phyloP scores from a whole-genome alignment of 768 basidiomycete species.

The Hysterangium stoloniferum region DNA sequence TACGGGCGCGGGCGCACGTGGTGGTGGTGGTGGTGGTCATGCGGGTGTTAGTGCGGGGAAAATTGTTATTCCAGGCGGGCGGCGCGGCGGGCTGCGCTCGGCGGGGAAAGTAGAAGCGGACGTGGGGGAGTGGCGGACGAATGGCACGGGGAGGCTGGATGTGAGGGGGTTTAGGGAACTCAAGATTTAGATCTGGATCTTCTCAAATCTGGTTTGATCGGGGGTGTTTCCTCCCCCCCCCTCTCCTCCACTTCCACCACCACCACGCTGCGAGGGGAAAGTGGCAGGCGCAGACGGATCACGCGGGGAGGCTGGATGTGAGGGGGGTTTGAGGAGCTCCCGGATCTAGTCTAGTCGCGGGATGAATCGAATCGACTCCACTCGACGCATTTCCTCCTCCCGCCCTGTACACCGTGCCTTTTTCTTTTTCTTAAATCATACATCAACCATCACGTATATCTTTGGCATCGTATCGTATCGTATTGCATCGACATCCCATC shows the following conservation, averaged over 20 bases:
- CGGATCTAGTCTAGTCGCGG: no score
- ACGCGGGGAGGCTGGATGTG: constrained; percentile 66
- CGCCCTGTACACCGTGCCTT: no score
- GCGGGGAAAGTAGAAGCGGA: constrained; percentile 20
- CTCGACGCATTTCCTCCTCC: no score
- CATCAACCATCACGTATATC: no score
- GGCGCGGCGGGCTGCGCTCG: constrained; percentile 22
- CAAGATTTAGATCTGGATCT: constrained; percentile 64
- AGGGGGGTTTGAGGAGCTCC: constrained; percentile 72
- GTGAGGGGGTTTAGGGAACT: constrained; percentile 73
- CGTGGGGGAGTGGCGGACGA: constrained; percentile 49
- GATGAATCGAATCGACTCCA: no score
- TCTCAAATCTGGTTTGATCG: no score
- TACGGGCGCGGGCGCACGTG: constrained; percentile 18
- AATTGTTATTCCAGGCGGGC: constrained; percentile 56
- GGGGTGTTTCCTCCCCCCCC: no score
- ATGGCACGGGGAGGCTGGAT: constrained; percentile 65
- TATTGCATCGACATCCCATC: no score
- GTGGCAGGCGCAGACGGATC: constrained; percentile 60
- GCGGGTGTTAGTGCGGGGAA: constrained; percentile 40
- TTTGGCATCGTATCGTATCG: no score
- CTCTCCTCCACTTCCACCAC: no score
- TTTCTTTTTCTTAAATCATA: no score
- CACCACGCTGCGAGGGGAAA: no score
- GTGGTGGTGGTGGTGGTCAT: constrained; percentile 18